These are phyloP conservation scores for Eimeria brunetti DNA, from an alignment of 169 alveolate species.

Conservation along the genomic window DNA sequence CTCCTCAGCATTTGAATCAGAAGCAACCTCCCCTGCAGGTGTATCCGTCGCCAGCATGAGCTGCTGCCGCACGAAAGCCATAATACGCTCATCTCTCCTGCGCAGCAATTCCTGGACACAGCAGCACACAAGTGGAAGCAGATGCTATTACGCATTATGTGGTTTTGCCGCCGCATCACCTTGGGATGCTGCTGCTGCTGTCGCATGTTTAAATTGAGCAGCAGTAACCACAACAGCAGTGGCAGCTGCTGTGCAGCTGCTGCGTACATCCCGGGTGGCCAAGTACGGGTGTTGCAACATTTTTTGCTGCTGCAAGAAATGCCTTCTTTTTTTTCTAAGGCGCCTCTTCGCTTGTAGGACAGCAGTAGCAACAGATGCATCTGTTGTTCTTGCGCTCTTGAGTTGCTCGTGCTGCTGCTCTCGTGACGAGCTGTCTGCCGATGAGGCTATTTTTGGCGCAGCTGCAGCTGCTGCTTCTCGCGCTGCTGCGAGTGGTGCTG, in stretches of 20 bases:
- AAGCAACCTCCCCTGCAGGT: neutral
- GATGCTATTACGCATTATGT: neutral
- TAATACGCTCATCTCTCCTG: constrained; percentile 21
- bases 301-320: constrained; percentile 29
- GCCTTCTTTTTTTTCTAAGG: constrained; percentile 5
- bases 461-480: constrained; percentile 22
- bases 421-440: neutral
- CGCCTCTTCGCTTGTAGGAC: constrained; percentile 44
- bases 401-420: constrained; percentile 8
- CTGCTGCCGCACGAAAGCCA: constrained; percentile 66
- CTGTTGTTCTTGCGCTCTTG: constrained; percentile 35
- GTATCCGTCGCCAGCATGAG: constrained; percentile 31
- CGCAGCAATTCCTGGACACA: constrained; percentile 42
- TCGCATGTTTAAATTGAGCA: neutral
- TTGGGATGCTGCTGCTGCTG: neutral
- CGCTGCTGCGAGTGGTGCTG: constrained; percentile 5
- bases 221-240: constrained; percentile 16
- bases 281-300: constrained; percentile 25
- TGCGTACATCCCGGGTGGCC: constrained; percentile 58
- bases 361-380: constrained; percentile 48
- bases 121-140: neutral
- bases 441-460: neutral
- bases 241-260: constrained; percentile 41
- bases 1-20: neutral
- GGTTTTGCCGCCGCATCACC: neutral